phyloP scores from a whole-genome alignment of 75 land plant species.

The Chamaecyparis obtusa region DNA sequence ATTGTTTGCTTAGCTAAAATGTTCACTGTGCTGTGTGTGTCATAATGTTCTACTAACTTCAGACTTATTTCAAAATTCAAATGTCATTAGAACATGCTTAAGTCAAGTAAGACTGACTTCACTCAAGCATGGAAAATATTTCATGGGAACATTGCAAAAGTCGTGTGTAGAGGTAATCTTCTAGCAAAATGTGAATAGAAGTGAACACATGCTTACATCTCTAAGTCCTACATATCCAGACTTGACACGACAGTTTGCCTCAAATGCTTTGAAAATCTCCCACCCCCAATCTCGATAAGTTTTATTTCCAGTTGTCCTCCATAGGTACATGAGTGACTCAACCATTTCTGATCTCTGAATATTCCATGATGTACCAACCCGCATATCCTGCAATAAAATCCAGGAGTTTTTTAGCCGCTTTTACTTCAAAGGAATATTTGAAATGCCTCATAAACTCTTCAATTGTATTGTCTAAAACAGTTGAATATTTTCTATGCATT shows the following conservation, averaged over 20 bases:
- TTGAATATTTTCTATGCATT: not conserved
- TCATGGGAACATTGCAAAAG: not conserved
- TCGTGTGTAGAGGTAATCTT: not conserved
- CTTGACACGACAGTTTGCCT: constrained; percentile 70
- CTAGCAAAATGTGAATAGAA: not conserved
- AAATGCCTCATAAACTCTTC: not conserved
- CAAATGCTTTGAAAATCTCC: constrained; percentile 98
- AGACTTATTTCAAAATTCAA: too few relatives aligned
- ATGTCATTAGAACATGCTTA: not conserved
- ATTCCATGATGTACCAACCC: constrained; percentile 92
- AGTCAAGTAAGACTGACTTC: not conserved
- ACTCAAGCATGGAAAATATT: not conserved
- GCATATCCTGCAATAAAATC: constrained; percentile 70
- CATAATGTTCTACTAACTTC: not conserved
- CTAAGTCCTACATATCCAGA: constrained; percentile 93
- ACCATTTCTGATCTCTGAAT: constrained; percentile 96
- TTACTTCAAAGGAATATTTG: not conserved
- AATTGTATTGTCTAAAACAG: not conserved
- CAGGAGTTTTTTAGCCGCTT: not conserved
- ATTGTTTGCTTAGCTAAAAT: not conserved
- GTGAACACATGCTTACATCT: constrained; percentile 59
- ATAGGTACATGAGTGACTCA: constrained; percentile 94
- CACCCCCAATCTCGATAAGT: constrained; percentile 98
- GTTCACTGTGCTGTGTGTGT: not conserved
- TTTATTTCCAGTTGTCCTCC: constrained; percentile 82